Base-by-base conservation (phyloP, 257 asterid genomes). In the Nicotiana benthamiana region DNA sequence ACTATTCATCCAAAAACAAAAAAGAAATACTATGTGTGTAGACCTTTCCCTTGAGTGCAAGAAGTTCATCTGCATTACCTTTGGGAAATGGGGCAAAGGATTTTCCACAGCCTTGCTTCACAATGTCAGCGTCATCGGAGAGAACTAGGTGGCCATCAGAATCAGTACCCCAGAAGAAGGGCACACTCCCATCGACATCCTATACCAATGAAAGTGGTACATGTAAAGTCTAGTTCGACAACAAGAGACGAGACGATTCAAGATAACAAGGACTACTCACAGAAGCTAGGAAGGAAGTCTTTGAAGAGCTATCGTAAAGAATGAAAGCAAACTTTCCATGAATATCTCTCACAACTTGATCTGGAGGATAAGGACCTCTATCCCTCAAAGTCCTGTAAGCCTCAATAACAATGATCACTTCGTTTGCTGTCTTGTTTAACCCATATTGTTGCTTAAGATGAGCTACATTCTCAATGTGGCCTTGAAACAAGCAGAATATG, bases 381-480 rank as follows among this genome's bases (percentile, higher is more conserved):
- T 96, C 99, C 87, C 98, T 91, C 91, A 96, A 86, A 24, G 94
- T 91, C 82, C 99, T 80, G 88, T 91, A 96, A 62, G 99, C 99
- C 84, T 96, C 99, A 9, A 96, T 94, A 5, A 94, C 91, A 75
- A 96, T 91, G 85, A 88, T 92, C 53, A 90, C 97, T 87, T 96
- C 99, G 76, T 91, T 93, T 11, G 97, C 96, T 0, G 91, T 88
- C 91, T 94, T 96, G 91, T 82, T 92, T 82, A 96, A 80, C 43
- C 99, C 99, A 60, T 96, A 96, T 83, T 92, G 99, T 92, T 90
- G 97, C 92, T 91, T 96, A 13, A 94, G 98, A 81, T 86, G 92
- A 0, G 97, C 96, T n/a, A 96, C 89, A 34, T 96, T 96, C 75
- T 94, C 92, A 63, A 96, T 89, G 86, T 94, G 96, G 78, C 99